These are phyloP conservation scores for Gaeumannomyces sp. DNA, from an alignment of 2,329 filamentous ascomycete genomes.

Conservation along the genomic window DNA sequence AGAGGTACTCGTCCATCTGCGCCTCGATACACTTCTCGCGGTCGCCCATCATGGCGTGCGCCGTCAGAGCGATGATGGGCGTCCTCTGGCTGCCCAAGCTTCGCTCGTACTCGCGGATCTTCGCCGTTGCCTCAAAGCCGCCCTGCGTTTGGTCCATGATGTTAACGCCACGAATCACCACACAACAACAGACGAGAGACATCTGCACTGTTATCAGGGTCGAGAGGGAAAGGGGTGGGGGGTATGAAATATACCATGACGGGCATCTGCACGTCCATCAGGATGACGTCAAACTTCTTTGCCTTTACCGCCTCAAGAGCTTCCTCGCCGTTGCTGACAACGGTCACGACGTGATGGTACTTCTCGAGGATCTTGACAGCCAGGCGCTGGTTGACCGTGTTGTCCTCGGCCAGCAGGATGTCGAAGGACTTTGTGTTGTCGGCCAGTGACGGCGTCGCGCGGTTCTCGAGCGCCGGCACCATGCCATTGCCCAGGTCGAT, in stretches of 20 bases:
- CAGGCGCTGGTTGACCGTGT: constrained; percentile 91
- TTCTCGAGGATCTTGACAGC: constrained; percentile 97
- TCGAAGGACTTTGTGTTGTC: constrained; percentile 95
- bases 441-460: constrained; percentile 82
- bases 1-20: constrained; percentile 98
- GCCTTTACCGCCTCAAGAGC: constrained; percentile 88
- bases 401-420: constrained; percentile 92
- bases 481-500: constrained; percentile 95
- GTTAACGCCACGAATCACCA: constrained; percentile 27
- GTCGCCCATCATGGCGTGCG: constrained; percentile 97
- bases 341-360: constrained; percentile 86
- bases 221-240: constrained; percentile 6
- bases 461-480: constrained; percentile 88
- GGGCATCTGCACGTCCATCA: constrained; percentile 99
- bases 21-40: constrained; percentile 97
- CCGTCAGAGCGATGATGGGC: constrained; percentile 93
- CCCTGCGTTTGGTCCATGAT: constrained; percentile 45
- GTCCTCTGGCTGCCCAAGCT: constrained; percentile 74
- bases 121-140: constrained; percentile 93
- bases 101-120: constrained; percentile 92
- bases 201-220: neutral
- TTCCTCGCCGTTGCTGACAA: constrained; percentile 91
- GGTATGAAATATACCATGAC: constrained; percentile 65
- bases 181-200: constrained; percentile 4
- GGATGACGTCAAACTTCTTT: constrained; percentile 89